Evolutionary conservation across 441 rosid genomes (phyloP), one percentile per base, ranked within the genome.

Genomic region (Hypseocharis bilobata): DNA sequence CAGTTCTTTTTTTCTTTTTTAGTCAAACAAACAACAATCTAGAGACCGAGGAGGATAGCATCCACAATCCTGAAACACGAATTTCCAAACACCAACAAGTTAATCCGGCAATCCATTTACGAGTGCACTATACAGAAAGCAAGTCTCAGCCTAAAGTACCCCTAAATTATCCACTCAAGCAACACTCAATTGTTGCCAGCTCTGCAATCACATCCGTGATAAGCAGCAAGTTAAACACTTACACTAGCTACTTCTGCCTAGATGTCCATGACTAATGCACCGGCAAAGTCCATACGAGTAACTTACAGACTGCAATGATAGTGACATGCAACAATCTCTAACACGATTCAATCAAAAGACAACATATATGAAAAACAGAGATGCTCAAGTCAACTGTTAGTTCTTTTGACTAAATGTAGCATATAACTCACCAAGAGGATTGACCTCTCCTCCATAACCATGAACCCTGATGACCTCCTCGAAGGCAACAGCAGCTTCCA

Each of bases 401-500:
- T 14, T 45, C 19, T 20, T 11, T 2, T 4, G 14, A 60, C 62
- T 54, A 44, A 27, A 47, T 38, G 60, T 11, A 56, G 45, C 17
- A 64, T 27, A 51, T 20, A 42, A 77, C 92, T 80, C 78, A 93
- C 99, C 90, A 62, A 91, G 94, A 66, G 99, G 99, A 83, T 94
- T 94, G 60, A 86, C 76, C 84, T 94, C 99, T 72, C 77, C 97
- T 29, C 92, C 94, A 70, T 91, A 94, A 23, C 99, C 99, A 68
- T 91, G 88, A 85, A 86, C 85, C 79, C 96, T 82, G 63, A 91
- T 92, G 20, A 94, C 97, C 71, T 94, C 99, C 84, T 94, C 99
- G 40, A 94, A 91, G 0, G 97, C 99, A 63, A 77, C 83, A 0
- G 91, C 96, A 4, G 96, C 97, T 51, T 91, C 96, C 79, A 77